Evolutionary conservation across 345 rosid genomes (phyloP), one percentile per base, ranked within the genome.

Genomic region (Syzygium grande): DNA sequence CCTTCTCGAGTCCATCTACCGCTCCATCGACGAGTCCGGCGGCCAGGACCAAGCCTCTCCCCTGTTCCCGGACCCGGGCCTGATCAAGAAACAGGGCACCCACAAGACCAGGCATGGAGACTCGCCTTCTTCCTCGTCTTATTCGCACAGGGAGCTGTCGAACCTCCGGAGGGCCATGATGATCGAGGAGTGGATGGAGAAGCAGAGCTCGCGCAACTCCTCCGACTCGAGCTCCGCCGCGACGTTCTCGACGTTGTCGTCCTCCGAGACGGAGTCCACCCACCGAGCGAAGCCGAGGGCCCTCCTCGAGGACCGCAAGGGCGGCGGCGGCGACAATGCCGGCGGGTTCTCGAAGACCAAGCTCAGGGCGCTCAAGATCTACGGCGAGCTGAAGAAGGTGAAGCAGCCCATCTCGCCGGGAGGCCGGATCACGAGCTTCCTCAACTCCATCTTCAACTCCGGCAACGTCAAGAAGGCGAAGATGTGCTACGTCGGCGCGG

Each of bases 391-490:
- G 34, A 94, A 94, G 94, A 95, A 90, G 87, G 92, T 92, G 79
- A 97, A 95, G 96, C 95, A 97, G 84, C 99, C 98, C 52, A 88
- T 93, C 41, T 97, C 98, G 11, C 99, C 99, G 0, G 96, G 99
- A 4, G 94, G 93, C 9, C 93, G 96, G 54, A 92, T 97, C 68
- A 90, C 98, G 0, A 92, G 89, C 87, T 97, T 97, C 88, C 87
- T 97, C 17, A 97, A 94, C 91, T 96, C 97, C 12, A 92, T 97
- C 85, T 96, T 97, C 91, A 94, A 91, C 86, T 91, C 95, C 5
- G 92, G 94, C 41, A 94, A 93, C 86, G 94, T 90, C 16, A 97
- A 94, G 92, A 96, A 95, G 90, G 97, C 93, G 54, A 95, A 95
- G 88, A 92, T 94, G 89, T 97, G 99, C 84, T 93, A 98, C 4